Evolutionary conservation across 2,329 filamentous ascomycete species (phyloP).

Genomic region (Curvularia sp.): DNA sequence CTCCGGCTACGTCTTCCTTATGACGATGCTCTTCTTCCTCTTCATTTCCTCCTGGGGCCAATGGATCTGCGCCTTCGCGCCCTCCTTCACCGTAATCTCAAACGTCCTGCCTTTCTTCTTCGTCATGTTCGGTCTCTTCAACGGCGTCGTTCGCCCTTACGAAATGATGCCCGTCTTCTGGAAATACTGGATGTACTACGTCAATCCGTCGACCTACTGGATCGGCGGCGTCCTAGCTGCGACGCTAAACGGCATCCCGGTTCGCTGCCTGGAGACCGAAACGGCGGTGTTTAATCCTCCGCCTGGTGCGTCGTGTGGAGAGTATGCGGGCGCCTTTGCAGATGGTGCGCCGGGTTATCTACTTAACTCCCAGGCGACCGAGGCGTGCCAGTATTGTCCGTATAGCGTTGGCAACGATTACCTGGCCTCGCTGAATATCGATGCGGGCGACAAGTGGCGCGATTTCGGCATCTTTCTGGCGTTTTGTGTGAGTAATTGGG

Average conservation of each 20-base stretch:
- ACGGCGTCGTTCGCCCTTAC: slow-evolving; percentile 77
- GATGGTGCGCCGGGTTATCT: slow-evolving; percentile 66
- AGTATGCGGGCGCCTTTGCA: slow-evolving; percentile 70
- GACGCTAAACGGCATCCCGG: slow-evolving; percentile 61
- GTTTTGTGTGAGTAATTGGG: slow-evolving; percentile 74
- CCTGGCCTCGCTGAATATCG: slow-evolving; percentile 64
- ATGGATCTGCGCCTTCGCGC: slow-evolving; percentile 84
- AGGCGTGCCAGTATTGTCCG: slow-evolving; percentile 73
- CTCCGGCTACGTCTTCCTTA: slow-evolving; percentile 78
- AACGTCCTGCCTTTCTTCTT: slow-evolving; percentile 81
- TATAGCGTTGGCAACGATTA: slow-evolving; percentile 72
- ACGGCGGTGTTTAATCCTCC: slow-evolving; percentile 71
- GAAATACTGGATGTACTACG: slow-evolving; percentile 74
- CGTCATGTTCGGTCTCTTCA: slow-evolving; percentile 77
- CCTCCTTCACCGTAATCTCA: slow-evolving; percentile 77
- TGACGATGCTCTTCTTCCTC: slow-evolving; percentile 78
- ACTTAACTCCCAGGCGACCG: slow-evolving; percentile 64
- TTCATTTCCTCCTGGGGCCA: slow-evolving; percentile 80
- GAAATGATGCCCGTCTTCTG: slow-evolving; percentile 70
- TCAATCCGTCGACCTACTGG: slow-evolving; percentile 75
- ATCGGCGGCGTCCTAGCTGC: slow-evolving; percentile 72
- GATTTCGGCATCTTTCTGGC: slow-evolving; percentile 76
- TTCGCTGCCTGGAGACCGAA: slow-evolving; percentile 60
- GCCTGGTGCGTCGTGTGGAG: slow-evolving; percentile 66
- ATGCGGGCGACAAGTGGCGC: slow-evolving; percentile 69